phyloP scores from a whole-genome alignment of 2,329 filamentous ascomycete genomes.

The Tolypocladium nubicola region DNA sequence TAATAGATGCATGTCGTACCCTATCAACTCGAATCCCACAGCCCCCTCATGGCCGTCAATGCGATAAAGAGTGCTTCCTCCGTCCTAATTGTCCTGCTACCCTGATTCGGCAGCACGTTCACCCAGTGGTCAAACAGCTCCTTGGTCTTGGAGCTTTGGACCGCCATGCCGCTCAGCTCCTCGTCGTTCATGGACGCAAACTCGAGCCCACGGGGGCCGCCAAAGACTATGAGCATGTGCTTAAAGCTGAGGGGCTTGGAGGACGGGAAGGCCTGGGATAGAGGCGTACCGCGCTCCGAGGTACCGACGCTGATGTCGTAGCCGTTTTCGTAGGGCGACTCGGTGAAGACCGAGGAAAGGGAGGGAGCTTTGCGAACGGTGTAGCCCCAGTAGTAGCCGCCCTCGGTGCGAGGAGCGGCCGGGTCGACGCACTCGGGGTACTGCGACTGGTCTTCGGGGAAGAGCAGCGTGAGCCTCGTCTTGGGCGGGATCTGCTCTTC shows the following conservation, averaged over 20 bases:
- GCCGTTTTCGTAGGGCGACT: conserved; percentile 62
- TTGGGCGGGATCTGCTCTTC: conserved; percentile 53
- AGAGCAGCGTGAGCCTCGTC: conserved; percentile 64
- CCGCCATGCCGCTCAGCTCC: conserved; percentile 46
- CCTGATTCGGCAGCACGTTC: conserved; percentile 70
- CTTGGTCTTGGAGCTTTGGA: conserved; percentile 51
- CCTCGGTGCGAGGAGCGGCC: conserved; percentile 57
- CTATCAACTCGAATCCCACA: conserved; percentile 32
- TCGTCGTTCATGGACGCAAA: conserved; percentile 56
- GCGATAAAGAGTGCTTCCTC: conserved; percentile 77
- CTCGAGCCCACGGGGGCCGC: conserved; percentile 71
- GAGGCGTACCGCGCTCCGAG: conserved; percentile 59
- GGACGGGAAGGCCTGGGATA: conserved; percentile 31
- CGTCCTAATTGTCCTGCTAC: conserved; percentile 71
- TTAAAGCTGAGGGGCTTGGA: conserved; percentile 39
- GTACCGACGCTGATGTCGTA: conserved; percentile 80
- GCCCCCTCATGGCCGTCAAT: conserved; percentile 53
- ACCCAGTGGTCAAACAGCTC: conserved; percentile 79
- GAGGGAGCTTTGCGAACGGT: conserved; percentile 54
- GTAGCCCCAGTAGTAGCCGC: conserved; percentile 83
- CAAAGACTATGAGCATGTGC: conserved; percentile 70
- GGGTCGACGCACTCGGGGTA: conserved; percentile 54
- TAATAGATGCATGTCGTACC: background rate
- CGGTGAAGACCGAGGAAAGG: conserved; percentile 66
- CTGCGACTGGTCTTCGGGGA: conserved; percentile 31